Evolutionary conservation across 129 eudicot genomes (phyloP), one percentile per base, ranked within the genome.

Genomic region (Kitagawia praeruptora): DNA sequence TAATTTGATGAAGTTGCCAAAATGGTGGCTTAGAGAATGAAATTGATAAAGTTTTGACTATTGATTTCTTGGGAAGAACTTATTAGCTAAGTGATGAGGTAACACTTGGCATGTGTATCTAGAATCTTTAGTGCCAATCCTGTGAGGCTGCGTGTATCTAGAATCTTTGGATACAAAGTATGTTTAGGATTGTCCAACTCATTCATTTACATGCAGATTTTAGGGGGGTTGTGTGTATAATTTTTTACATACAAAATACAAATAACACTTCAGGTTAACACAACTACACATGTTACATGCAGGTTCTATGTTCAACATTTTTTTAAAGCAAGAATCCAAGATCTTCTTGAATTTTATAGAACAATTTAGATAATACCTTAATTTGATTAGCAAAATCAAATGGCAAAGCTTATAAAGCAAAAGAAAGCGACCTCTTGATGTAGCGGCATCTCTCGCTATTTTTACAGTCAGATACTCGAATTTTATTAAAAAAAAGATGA

Each of bases 61-160:
- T 25, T 0, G 16, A 12, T 4, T 45, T 9, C 23, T 74, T 45
- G 39, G 77, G 39, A 61, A 61, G 3, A 9, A 23, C 34, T n/a
- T 19, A 27, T 75, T 75, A 46, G 77, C n/a, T 46, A 46, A 25
- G 58, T 13, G 77, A 75, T 75, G 77, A 75, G 41, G 58, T 75
- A 21, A 21, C 25, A 47, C 15, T 27, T 9, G 12, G 45, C 28
- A 25, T 46, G 37, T 41, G 48, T 74, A 0, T 45, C 77, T 74
- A 74, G 58, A 74, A 45, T 4, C 45, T 45, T 12, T n/a, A 1
- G 15, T 14, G 39, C 13, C 41, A 25, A 74, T 25, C 58, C 5
- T 2, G 13, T 46, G 49, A 27, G 77, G 37, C 77, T 75, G n/a
- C 77, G 49, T 25, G 61, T 46, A n/a, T n/a, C n/a, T n/a, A n/a